phyloP scores from a whole-genome alignment of 768 basidiomycete genomes.

The Clathrus columnatus region DNA sequence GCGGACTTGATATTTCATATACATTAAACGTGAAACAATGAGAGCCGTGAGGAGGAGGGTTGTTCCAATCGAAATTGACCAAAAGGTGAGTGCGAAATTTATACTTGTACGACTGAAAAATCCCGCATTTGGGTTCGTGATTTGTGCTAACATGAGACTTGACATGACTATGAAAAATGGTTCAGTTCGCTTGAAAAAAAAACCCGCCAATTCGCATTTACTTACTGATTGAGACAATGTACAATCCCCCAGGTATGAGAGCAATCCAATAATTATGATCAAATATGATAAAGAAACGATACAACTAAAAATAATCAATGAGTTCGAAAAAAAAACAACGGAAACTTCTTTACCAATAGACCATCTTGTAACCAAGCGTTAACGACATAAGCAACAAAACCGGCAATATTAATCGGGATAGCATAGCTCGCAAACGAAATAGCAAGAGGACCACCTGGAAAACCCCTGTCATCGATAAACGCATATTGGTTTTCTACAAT shows the following conservation, averaged over 20 bases:
- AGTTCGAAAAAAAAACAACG: background rate
- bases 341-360: background rate
- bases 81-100: background rate
- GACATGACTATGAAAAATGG: constrained; percentile 8
- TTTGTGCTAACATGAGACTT: constrained; percentile 12
- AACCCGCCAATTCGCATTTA: no score
- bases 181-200: no score
- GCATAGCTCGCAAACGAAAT: background rate
- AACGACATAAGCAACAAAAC: background rate
- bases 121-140: constrained; percentile 12
- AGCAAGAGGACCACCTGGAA: background rate
- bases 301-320: background rate
- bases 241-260: constrained; percentile 13
- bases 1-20: constrained; percentile 17
- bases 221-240: constrained; percentile 18
- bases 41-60: constrained; percentile 27
- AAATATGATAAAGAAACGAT: constrained; percentile 15
- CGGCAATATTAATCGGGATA: background rate
- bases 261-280: constrained; percentile 11
- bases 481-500: background rate
- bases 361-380: background rate
- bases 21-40: constrained; percentile 23
- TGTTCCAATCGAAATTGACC: constrained; percentile 21
- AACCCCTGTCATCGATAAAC: background rate
- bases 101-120: constrained; percentile 9